phyloP scores from a whole-genome alignment of 2,329 filamentous ascomycete species.

The Rosellinia necatrix region DNA sequence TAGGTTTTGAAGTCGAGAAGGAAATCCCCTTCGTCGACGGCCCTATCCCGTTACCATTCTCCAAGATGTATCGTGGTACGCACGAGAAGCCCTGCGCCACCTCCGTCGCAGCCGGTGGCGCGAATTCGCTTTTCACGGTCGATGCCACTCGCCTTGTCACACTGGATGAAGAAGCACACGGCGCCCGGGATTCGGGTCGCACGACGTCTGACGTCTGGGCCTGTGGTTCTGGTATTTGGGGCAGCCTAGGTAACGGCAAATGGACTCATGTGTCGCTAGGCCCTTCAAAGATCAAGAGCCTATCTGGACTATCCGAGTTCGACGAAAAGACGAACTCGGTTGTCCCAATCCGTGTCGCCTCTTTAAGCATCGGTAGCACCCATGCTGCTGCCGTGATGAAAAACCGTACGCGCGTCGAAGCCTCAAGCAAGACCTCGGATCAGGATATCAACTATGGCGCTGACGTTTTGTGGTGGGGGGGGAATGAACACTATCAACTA shows the following conservation, averaged over 20 bases:
- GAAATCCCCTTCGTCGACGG: constrained; percentile 67
- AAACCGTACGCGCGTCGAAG: constrained; percentile 73
- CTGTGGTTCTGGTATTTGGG: constrained; percentile 83
- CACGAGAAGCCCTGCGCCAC: constrained; percentile 70
- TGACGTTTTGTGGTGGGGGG: constrained; percentile 91
- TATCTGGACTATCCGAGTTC: constrained; percentile 86
- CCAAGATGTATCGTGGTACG: constrained; percentile 72
- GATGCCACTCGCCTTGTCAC: constrained; percentile 68
- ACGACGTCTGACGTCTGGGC: constrained; percentile 81
- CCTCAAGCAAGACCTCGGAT: constrained; percentile 54
- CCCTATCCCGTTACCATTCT: constrained; percentile 72
- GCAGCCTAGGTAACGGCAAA: constrained; percentile 79
- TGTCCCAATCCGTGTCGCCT: constrained; percentile 76
- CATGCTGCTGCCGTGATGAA: constrained; percentile 84
- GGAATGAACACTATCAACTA: constrained; percentile 91
- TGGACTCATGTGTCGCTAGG: constrained; percentile 86
- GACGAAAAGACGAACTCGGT: constrained; percentile 72
- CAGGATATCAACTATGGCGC: constrained; percentile 86
- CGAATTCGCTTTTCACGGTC: constrained; percentile 85
- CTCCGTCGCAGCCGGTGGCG: constrained; percentile 80
- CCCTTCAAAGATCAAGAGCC: constrained; percentile 78
- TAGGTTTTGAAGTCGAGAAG: constrained; percentile 75
- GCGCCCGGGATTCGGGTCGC: constrained; percentile 52
- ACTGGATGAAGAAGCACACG: constrained; percentile 44
- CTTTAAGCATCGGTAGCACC: constrained; percentile 75